phyloP scores from a whole-genome alignment of 257 asterid species.

The Gentiana macrophylla region DNA sequence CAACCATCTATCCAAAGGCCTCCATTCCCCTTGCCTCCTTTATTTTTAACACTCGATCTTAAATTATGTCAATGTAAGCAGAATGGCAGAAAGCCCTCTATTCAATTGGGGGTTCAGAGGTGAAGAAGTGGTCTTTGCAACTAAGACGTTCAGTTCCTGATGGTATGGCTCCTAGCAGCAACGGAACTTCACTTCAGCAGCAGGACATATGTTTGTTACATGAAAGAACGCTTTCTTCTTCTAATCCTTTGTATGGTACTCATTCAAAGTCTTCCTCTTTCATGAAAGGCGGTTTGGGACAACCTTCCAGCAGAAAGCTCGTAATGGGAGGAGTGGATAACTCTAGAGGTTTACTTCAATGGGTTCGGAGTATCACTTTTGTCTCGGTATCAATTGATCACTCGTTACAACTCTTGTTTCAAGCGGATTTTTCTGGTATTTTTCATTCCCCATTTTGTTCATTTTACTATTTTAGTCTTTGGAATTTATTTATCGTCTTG shows the following conservation, averaged over 20 bases:
- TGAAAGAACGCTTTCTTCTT: constrained; percentile 58
- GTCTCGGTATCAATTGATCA: constrained; percentile 84
- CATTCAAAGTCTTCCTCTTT: constrained; percentile 68
- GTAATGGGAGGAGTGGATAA: constrained; percentile 71
- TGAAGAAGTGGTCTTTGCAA: constrained; percentile 96
- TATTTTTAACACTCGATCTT: constrained; percentile 8
- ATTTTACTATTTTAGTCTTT: not conserved
- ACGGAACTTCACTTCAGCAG: constrained; percentile 77
- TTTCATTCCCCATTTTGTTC: constrained; percentile 3
- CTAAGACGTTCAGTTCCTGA: constrained; percentile 83
- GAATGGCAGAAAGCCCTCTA: constrained; percentile 99
- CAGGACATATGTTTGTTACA: constrained; percentile 80
- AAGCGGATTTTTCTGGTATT: constrained; percentile 84
- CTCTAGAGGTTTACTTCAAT: constrained; percentile 86
- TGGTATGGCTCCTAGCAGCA: constrained; percentile 74
- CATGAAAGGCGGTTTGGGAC: constrained; percentile 78
- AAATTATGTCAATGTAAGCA: constrained; percentile 21
- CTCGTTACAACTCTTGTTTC: constrained; percentile 72
- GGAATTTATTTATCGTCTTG: too few species aligned
- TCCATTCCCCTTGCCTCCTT: too few species aligned
- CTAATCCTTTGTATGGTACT: constrained; percentile 57
- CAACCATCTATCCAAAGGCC: too few species aligned
- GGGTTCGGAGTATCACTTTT: constrained; percentile 95
- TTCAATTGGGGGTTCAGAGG: constrained; percentile 90
- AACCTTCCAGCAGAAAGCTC: constrained; percentile 79